Percentiles rank a stretch among this genome's conserved stretches.
Conservation (phyloP, 2,329 filamentous ascomycete species). For the Neonectria coccinea region DNA sequence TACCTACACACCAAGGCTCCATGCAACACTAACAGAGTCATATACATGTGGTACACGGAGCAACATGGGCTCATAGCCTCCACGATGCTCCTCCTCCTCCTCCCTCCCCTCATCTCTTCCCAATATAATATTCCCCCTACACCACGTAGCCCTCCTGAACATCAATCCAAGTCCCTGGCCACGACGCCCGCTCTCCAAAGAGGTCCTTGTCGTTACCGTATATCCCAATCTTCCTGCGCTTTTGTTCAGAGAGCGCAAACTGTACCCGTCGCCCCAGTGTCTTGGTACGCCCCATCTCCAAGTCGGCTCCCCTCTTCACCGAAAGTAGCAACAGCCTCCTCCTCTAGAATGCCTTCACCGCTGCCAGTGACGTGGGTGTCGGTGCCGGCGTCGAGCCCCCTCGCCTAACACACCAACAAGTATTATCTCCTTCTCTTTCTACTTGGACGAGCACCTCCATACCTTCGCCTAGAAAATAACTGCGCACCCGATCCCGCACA, state of each 20-base stretch:
- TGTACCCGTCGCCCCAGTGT: conserved; percentile 9
- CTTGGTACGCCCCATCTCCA: conserved; percentile 19
- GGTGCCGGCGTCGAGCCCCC: conserved; percentile 44
- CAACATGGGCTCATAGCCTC: conserved; percentile 1
- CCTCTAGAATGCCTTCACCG: conserved; percentile 50
- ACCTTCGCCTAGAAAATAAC: conserved; percentile 76
- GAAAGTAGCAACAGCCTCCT: conserved; percentile 16
- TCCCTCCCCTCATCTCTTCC: not conserved
- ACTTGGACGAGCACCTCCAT: conserved; percentile 91
- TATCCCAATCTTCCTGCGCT: conserved; percentile 16
- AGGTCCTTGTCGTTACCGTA: not conserved
- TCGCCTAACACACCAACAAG: conserved; percentile 67
- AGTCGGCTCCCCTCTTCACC: conserved; percentile 12
- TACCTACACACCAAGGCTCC: conserved; percentile 23
- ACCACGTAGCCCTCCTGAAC: conserved; percentile 14
- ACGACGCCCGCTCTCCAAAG: conserved; percentile 19
- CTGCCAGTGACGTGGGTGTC: conserved; percentile 47
- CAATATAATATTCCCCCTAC: conserved; percentile 19
- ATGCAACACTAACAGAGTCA: conserved; percentile 31
- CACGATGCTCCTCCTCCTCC: not conserved
- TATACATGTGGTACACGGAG: conserved; percentile 41
- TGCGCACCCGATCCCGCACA: conserved; percentile 79
- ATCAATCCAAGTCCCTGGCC: conserved; percentile 25
- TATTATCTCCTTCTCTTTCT: conserved; percentile 81
- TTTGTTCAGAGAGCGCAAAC: conserved; percentile 23